Evolutionary conservation across 2,329 filamentous ascomycete species (phyloP).

Genomic region (Cercospora zeina): DNA sequence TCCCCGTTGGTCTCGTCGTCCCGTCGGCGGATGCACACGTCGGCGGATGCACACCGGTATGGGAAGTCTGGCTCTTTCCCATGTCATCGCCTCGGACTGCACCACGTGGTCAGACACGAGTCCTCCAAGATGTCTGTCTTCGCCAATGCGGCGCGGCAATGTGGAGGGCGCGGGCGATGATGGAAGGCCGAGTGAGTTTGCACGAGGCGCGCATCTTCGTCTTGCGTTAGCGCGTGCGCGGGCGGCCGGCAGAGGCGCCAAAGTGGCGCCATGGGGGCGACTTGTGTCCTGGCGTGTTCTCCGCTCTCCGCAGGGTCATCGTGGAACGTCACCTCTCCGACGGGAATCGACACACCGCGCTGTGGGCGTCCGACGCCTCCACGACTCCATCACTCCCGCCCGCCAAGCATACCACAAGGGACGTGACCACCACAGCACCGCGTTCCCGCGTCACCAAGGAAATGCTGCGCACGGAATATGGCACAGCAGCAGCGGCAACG

Average conservation of each 20-base stretch:
- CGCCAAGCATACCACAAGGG: too few relatives aligned
- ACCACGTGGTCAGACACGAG: background rate
- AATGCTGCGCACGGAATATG: background rate
- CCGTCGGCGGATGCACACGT: too few relatives aligned
- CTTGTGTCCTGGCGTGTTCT: background rate
- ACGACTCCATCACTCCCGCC: too few relatives aligned
- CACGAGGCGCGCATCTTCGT: background rate
- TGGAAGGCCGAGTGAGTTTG: background rate
- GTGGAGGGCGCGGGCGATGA: background rate
- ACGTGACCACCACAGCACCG: too few relatives aligned
- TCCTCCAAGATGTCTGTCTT: background rate
- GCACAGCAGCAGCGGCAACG: background rate
- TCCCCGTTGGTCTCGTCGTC: too few relatives aligned
- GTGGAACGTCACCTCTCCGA: background rate
- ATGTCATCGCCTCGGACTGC: background rate
- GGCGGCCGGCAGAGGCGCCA: constrained; percentile 1
- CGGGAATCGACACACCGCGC: too few relatives aligned
- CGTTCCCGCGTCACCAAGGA: too few relatives aligned
- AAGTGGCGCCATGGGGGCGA: constrained; percentile 7
- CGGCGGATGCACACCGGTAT: too few relatives aligned
- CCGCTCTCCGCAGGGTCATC: background rate
- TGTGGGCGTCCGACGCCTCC: too few relatives aligned
- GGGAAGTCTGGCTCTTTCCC: too few relatives aligned
- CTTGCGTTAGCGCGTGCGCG: background rate
- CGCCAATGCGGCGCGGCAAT: background rate